Percentiles rank a stretch among this genome's conserved stretches.
phyloP scores from a whole-genome alignment of 352 stramenopile genomes.

The Hyaloperonospora brassicae region DNA sequence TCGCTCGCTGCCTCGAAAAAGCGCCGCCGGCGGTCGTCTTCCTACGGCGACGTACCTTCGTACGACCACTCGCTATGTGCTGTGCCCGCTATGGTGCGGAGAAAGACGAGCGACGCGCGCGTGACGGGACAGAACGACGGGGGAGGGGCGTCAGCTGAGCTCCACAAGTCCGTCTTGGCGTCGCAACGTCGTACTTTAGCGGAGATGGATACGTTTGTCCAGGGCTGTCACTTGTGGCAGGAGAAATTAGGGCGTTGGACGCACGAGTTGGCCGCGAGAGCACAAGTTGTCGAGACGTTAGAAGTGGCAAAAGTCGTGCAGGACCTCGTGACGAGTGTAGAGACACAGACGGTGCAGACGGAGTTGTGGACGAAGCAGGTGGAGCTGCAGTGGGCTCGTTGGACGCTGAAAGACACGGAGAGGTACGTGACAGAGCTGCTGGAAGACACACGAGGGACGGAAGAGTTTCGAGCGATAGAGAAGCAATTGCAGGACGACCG shows the following conservation, averaged over 20 bases:
- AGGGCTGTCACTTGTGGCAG: conserved; percentile 28
- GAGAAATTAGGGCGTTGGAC: conserved; percentile 15
- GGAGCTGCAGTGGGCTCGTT: conserved; percentile 12
- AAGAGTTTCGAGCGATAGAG: conserved; percentile 44
- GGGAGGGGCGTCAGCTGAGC: conserved; percentile 4
- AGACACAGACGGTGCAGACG: conserved; percentile 9
- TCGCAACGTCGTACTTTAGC: conserved; percentile 4
- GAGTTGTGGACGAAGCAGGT: conserved; percentile 9
- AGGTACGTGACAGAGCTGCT: conserved; percentile 11
- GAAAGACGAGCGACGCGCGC: too few relatives aligned
- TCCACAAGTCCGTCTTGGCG: neutral
- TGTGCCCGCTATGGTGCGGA: too few relatives aligned
- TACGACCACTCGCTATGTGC: too few relatives aligned
- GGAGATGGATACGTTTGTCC: conserved; percentile 33
- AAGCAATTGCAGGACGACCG: conserved; percentile 41
- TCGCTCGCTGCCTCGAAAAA: too few relatives aligned
- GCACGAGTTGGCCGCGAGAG: conserved; percentile 14
- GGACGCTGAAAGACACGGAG: conserved; percentile 15
- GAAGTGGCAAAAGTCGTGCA: conserved; percentile 30
- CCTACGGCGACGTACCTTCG: too few relatives aligned
- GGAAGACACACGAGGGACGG: conserved; percentile 17
- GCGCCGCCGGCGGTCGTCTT: too few relatives aligned
- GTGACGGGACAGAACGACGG: neutral
- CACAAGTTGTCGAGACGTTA: conserved; percentile 16
- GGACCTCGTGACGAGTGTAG: conserved; percentile 33